Evolutionary conservation across 345 rosid genomes (phyloP).

Genomic region (Xanthoceras sorbifolium): DNA sequence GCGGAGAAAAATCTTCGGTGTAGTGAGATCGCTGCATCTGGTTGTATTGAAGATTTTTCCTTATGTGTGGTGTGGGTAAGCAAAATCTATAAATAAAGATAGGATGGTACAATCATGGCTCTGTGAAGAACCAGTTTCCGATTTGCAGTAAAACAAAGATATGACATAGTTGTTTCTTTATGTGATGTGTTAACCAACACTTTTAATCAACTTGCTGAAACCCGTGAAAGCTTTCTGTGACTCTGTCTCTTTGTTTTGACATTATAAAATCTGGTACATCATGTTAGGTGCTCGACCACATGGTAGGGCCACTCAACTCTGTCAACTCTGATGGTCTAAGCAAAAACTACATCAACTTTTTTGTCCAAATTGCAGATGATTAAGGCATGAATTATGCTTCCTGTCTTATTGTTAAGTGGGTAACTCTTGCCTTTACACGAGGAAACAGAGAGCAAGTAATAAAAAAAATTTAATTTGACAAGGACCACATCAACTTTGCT

Average conservation of each 20-base stretch:
- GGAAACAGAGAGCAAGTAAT: background rate
- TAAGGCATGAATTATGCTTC: background rate
- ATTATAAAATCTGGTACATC: background rate
- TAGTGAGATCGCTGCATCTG: too few species aligned
- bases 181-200: background rate
- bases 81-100: background rate
- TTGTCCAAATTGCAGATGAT: background rate
- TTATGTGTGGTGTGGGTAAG: too few species aligned
- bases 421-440: background rate
- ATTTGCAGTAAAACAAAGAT: background rate
- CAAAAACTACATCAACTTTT: background rate
- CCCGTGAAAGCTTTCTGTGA: background rate
- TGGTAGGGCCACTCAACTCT: slow-evolving; percentile 18
- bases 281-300: slow-evolving; percentile 22
- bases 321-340: background rate
- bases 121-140: background rate
- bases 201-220: background rate
- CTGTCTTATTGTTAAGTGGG: background rate
- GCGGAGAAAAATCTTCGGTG: too few species aligned
- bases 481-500: background rate
- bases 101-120: background rate
- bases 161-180: background rate
- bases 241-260: background rate
- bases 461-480: background rate
- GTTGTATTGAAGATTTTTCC: too few species aligned